Percentiles rank a stretch among this genome's conserved stretches.
phyloP scores from a whole-genome alignment of 495 filamentous ascomycete species.

The Letharia columbiana region DNA sequence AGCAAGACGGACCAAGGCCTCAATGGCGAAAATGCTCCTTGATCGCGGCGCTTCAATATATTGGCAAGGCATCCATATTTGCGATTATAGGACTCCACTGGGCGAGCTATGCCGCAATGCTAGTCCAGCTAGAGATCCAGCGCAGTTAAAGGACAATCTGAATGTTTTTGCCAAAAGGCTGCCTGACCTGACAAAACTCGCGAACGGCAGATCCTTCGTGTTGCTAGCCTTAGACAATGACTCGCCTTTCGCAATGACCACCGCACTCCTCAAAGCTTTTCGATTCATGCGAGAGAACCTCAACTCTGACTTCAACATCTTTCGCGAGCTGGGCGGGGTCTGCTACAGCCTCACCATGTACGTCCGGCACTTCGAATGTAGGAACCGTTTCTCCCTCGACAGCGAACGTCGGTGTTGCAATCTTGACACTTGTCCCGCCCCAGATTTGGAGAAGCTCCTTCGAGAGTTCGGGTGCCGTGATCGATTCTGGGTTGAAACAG shows the following conservation, averaged over 20 bases:
- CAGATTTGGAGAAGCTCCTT: slow-evolving; percentile 20
- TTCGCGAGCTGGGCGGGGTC: slow-evolving; percentile 2
- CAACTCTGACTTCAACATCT: slow-evolving; percentile 18
- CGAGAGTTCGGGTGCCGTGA: slow-evolving; percentile 13
- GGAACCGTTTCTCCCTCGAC: background rate
- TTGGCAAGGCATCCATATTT: slow-evolving; percentile 14
- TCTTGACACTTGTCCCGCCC: slow-evolving; percentile 6
- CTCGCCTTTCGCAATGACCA: slow-evolving; percentile 10
- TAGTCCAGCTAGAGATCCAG: slow-evolving; percentile 4
- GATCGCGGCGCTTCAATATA: slow-evolving; percentile 8
- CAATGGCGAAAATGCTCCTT: slow-evolving; percentile 14
- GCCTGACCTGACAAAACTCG: slow-evolving; percentile 8
- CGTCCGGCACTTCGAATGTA: slow-evolving; percentile 20
- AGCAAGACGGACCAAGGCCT: slow-evolving; percentile 7
- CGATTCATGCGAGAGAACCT: slow-evolving; percentile 7
- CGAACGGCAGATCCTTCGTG: slow-evolving; percentile 6
- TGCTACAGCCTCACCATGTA: slow-evolving; percentile 21
- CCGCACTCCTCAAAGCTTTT: slow-evolving; percentile 9
- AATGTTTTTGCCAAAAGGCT: slow-evolving; percentile 8
- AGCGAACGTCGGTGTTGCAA: slow-evolving; percentile 15
- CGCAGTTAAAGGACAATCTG: slow-evolving; percentile 16
- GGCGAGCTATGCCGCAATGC: slow-evolving; percentile 17
- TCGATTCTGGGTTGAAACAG: slow-evolving; percentile 17
- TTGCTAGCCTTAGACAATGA: slow-evolving; percentile 19
- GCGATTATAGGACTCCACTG: slow-evolving; percentile 16